These are phyloP conservation scores for Lepiota brunneoincarnata DNA, from an alignment of 768 basidiomycete genomes.

Conservation along the genomic window DNA sequence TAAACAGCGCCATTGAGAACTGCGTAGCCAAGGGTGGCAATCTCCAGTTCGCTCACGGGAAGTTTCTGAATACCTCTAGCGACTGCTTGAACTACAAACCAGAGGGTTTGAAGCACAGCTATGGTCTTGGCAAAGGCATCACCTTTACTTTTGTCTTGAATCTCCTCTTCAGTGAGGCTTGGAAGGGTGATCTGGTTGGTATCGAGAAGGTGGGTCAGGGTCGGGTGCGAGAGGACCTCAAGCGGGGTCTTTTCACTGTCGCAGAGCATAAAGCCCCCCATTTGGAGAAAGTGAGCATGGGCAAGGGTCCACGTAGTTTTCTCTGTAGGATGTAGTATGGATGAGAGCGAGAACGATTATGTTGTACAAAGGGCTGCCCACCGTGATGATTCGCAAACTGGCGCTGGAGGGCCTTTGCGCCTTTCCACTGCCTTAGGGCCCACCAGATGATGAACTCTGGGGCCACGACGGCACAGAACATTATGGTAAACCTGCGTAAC, in stretches of 20 bases:
- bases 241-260: background rate
- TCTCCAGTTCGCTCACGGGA: constrained; percentile 3
- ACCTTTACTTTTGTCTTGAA: constrained; percentile 10
- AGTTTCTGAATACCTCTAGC: too few species aligned
- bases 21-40: constrained; percentile 5
- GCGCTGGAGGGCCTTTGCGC: background rate
- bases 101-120: constrained; percentile 9
- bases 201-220: too few species aligned
- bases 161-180: background rate
- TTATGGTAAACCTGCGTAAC: too few species aligned
- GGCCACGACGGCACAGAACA: too few species aligned
- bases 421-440: constrained; percentile 13
- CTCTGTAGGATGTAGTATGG: background rate
- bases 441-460: constrained; percentile 13
- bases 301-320: constrained; percentile 2
- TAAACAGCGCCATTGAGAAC: constrained; percentile 1
- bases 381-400: background rate
- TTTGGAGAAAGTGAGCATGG: constrained; percentile 10
- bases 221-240: too few species aligned
- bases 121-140: constrained; percentile 10
- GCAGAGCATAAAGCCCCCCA: constrained; percentile 12
- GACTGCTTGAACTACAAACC: constrained; percentile 6
- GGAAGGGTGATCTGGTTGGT: background rate
- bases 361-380: background rate
- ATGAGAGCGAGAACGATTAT: background rate